Percentiles rank a stretch among this genome's conserved stretches.
Evolutionary conservation across 129 eudicot genomes (phyloP).

Genomic region (Erigeron canadensis): DNA sequence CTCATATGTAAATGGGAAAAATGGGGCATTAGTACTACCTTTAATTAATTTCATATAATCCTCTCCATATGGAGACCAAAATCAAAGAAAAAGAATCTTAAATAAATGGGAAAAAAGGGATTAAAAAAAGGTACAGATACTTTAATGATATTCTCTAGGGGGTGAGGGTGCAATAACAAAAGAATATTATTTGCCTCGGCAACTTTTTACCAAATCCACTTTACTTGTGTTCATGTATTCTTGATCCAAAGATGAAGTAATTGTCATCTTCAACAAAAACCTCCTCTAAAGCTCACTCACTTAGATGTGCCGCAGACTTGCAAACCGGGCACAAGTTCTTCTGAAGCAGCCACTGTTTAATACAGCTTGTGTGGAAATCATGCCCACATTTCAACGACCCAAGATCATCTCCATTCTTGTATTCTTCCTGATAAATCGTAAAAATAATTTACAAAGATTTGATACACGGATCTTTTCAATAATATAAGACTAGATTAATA

Average conservation of each 20-base stretch:
- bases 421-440: constrained; percentile 53
- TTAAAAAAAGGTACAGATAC: constrained; percentile 19
- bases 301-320: constrained; percentile 59
- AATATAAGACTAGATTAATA: background rate
- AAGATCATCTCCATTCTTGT: constrained; percentile 59
- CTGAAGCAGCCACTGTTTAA: constrained; percentile 83
- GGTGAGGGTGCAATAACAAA: constrained; percentile 5
- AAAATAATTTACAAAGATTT: background rate
- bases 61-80: constrained; percentile 26
- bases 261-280: constrained; percentile 27
- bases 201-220: constrained; percentile 24
- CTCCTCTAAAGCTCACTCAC: background rate
- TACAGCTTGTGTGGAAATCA: constrained; percentile 67
- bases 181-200: constrained; percentile 18
- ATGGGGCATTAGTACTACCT: constrained; percentile 19
- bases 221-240: constrained; percentile 5
- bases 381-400: constrained; percentile 86
- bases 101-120: constrained; percentile 19
- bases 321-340: constrained; percentile 91
- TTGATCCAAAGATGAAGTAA: constrained; percentile 24
- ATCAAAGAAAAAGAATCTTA: constrained; percentile 21
- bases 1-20: constrained; percentile 11
- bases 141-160: constrained; percentile 20
- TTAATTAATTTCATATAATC: constrained; percentile 16
- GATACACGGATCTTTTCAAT: background rate